Evolutionary conservation across 306 rosid genomes (phyloP), one percentile per base, ranked within the genome.

Genomic region (Lagenaria siceraria): DNA sequence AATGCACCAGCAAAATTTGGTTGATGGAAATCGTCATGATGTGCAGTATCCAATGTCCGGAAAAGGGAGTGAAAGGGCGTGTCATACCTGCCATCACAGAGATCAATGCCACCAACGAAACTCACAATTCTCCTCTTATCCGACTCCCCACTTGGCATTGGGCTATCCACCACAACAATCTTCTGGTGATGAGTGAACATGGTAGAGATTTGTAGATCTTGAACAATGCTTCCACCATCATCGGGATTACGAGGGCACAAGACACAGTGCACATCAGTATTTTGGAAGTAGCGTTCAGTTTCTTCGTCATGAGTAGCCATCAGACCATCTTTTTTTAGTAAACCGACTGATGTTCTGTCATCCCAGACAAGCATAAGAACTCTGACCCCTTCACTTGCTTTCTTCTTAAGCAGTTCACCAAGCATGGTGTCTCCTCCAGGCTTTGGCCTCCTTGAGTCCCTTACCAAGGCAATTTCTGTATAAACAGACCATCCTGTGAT

Each of bases 161-260:
- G 85, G 65, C 88, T 19, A 76, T 90, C 96, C 18, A 90, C 96
- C 69, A 86, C 92, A 69, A 90, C 89, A 82, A 86, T 90, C 90
- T 90, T 90, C 81, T 90, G 96, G 77, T 90, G 96, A 81, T 90
- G 96, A 75, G 96, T 90, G 84, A 90, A 90, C 96, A 90, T 88
- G 52, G 96, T 81, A 21, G 96, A 88, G 70, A 90, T 76, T 75
- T 82, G 77, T 58, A 90, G 85, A 77, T 85, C 91, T 52, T 90
- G 96, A 79, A 90, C 75, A 7, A 86, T 59, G 84, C 96, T 90
- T 55, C 90, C 92, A 0, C 96, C 96, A 76, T 86, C 85, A 53
- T 90, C 96, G 10, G 96, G 96, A 81, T 90, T 88, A 59, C 96
- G 92, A 33, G 92, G 96, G 82, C 96, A 90, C 60, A 88, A 82